Percentiles rank a stretch among this genome's conserved stretches.
phyloP scores from a whole-genome alignment of 2,329 filamentous ascomycete genomes.

The Fusarium poae region DNA sequence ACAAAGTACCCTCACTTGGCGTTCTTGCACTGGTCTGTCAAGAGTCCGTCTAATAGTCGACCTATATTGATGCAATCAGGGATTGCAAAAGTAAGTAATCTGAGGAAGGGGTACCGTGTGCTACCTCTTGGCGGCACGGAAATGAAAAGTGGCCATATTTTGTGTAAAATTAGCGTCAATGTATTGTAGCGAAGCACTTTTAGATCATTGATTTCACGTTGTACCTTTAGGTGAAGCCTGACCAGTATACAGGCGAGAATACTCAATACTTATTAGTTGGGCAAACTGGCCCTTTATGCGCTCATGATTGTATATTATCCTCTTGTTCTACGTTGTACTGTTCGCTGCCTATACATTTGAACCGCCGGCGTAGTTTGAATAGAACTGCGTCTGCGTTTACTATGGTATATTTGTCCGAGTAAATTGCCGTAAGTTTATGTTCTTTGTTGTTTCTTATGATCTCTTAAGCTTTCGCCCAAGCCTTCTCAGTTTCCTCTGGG shows the following conservation, averaged over 20 bases:
- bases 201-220: background rate
- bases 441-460: too few species aligned
- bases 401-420: too few species aligned
- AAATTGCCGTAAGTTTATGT: too few species aligned
- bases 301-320: too few species aligned
- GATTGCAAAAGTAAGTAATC: background rate
- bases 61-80: background rate
- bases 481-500: too few species aligned
- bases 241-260: background rate
- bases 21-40: slow-evolving; percentile 14
- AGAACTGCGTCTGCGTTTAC: too few species aligned
- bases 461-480: too few species aligned
- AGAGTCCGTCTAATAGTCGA: background rate
- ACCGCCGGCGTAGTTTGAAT: too few species aligned
- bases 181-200: background rate
- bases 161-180: slow-evolving; percentile 21
- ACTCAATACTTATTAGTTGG: too few species aligned
- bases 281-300: too few species aligned
- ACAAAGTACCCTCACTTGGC: slow-evolving; percentile 6
- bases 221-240: fast-evolving
- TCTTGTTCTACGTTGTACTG: too few species aligned
- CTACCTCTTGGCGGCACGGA: background rate
- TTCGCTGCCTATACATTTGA: too few species aligned
- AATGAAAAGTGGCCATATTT: background rate
- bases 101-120: slow-evolving; percentile 15